Conservation (phyloP, 2,329 filamentous ascomycete genomes). For the Neonectria sp. region DNA sequence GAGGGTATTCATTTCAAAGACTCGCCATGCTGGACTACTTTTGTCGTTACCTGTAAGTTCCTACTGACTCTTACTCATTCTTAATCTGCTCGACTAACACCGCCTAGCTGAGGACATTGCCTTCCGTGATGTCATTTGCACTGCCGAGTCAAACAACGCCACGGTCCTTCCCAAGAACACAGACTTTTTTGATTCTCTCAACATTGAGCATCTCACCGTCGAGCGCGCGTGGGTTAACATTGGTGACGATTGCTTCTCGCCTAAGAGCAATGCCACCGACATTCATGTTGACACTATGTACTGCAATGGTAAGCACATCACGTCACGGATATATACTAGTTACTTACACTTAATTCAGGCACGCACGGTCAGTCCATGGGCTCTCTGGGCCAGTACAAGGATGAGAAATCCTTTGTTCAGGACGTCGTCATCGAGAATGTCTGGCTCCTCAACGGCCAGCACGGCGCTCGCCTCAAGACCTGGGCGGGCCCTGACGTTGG, state of each 20-base stretch:
- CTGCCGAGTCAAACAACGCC: constrained; percentile 42
- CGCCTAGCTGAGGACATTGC: constrained; percentile 38
- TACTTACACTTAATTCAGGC: not conserved
- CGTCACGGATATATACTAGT: accelerated
- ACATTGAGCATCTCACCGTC: constrained; percentile 38
- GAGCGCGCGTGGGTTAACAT: constrained; percentile 45
- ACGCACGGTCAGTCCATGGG: constrained; percentile 44
- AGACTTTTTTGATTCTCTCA: constrained; percentile 45
- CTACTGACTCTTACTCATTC: accelerated
- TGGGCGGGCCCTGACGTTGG: constrained; percentile 44
- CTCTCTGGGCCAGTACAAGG: constrained; percentile 43
- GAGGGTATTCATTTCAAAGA: constrained; percentile 45
- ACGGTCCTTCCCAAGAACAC: constrained; percentile 44
- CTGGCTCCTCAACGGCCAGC: constrained; percentile 46
- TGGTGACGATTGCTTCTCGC: constrained; percentile 46
- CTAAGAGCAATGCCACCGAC: constrained; percentile 44
- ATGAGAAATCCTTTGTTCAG: constrained; percentile 43
- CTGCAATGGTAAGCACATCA: constrained; percentile 37
- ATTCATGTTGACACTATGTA: constrained; percentile 44
- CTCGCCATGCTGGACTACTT: constrained; percentile 46
- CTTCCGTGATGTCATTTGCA: constrained; percentile 44
- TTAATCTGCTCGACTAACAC: not conserved
- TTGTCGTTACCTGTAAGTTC: constrained; percentile 44
- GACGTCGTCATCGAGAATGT: constrained; percentile 46
- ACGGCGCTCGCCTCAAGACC: constrained; percentile 44